phyloP scores from a whole-genome alignment of 768 basidiomycete genomes.

The Dacryopinax primogenitus region DNA sequence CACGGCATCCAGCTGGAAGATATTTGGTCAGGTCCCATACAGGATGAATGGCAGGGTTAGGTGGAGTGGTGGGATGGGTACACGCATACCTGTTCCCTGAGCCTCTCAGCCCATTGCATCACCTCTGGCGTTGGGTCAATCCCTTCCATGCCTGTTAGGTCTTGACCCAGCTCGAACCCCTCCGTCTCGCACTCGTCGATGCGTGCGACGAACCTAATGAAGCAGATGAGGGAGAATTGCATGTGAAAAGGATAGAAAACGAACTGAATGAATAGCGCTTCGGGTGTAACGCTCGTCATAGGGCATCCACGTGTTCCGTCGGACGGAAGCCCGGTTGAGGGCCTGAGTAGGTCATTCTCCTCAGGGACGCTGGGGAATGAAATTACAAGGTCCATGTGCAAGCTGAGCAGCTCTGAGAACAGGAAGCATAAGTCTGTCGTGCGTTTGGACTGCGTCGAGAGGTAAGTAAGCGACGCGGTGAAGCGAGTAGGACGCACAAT shows the following conservation, averaged over 20 bases:
- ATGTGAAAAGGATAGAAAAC: conserved; percentile 15
- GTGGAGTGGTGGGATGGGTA: neutral
- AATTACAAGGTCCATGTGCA: conserved; percentile 6
- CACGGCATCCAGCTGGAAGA: conserved; percentile 45
- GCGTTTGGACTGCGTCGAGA: conserved; percentile 17
- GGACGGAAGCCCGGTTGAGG: neutral
- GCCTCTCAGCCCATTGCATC: conserved; percentile 53
- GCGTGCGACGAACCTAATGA: conserved; percentile 42
- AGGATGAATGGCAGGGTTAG: neutral
- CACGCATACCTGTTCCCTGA: conserved; percentile 32
- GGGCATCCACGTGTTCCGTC: neutral
- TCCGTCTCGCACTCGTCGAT: conserved; percentile 48
- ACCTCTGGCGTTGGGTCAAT: conserved; percentile 68
- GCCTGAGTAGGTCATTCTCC: conserved; percentile 11
- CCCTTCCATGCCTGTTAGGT: conserved; percentile 48
- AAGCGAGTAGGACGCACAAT: conserved; percentile 41
- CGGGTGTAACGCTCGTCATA: neutral
- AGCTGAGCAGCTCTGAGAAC: conserved; percentile 18
- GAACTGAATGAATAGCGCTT: neutral
- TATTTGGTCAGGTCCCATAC: too few relatives aligned
- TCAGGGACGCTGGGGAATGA: conserved; percentile 21
- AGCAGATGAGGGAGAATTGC: conserved; percentile 20
- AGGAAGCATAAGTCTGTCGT: conserved; percentile 19
- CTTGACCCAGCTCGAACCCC: conserved; percentile 30
- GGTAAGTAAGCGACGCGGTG: conserved; percentile 11